Evolutionary conservation across 768 basidiomycete genomes (phyloP), one percentile per base, ranked within the genome.

Genomic region (Boletus subcaerulescens): DNA sequence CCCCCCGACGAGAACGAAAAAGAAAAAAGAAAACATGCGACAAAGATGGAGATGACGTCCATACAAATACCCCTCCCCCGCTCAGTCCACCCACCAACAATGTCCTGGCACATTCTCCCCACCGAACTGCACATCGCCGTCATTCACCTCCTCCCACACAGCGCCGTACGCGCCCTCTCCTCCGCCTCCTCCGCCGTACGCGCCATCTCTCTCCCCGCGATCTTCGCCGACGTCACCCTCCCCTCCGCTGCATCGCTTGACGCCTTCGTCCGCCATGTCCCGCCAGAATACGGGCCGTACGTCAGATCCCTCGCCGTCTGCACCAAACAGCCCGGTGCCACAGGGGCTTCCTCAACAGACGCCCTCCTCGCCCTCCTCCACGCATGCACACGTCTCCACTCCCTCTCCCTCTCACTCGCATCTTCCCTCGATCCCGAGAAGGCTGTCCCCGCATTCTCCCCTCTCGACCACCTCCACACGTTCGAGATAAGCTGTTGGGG

Each of bases 61-160:
- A 5, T 14, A n/a, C 14, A 44, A 22, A 53, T 55, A 53, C 26
- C 39, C 31, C 7, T 17, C 10, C 22, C 15, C 7, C 7, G 36
- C 4, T 24, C 22, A 24, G 4, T 24, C 22, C 4, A 24, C 22
- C 22, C 33, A 17, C 33, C 46, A 20, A 39, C 13, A 48, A 62
- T 68, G 56, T 55, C 70, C 47, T 89, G 87, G 87, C 63, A 75
- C 56, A 47, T 67, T 22, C 83, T 90, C 59, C 88, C 88, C 43
- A 73, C 74, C 0, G 88, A 90, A 59, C 82, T 90, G 68, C 83
- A 82, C 70, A 76, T 85, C 60, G 72, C 79, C 26, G 61, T 90
- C 66, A 70, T 85, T 44, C 78, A 75, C 42, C 65, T 70, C 54
- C 78, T 88, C 61, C 76, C 75, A 44, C 59, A 65, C 20, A 53